Base-by-base conservation (phyloP, 1,139 yeast genomes). In the Pichia sp. region DNA sequence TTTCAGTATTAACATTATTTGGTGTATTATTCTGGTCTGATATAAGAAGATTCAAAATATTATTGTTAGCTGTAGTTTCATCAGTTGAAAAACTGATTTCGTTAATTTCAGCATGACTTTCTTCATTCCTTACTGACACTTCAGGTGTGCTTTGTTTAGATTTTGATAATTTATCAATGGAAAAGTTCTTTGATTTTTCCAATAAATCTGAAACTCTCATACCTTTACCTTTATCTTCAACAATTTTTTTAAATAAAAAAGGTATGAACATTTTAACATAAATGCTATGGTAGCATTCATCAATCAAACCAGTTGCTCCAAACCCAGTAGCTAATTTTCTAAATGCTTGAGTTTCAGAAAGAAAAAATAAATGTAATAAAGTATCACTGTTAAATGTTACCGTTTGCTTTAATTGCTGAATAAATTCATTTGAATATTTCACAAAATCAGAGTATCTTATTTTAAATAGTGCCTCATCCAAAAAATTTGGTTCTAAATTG, bases 311-410 rank as follows among this genome's bases (percentile, higher is more conserved):
- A 0, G 95, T 84, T 0, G 95, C 82, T 0, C 90, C 92, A 60
- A 81, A 82, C 0, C 95, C 95, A 57, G 81, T 85, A 49, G 87
- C 87, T 59, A 82, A 69, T 48, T 84, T 76, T 51, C 87, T 74
- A 58, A 85, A 70, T 44, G 83, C 92, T 16, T 74, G 72, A 2
- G 80, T 66, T 31, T 80, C 80, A 51, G 67, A 68, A 25, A 85
- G 60, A 36, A 76, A 64, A 43, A 73, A 69, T 6, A 78, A 54
- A 28, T 63, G 56, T 0, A 68, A 59, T 41, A 66, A 62, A 10
- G 69, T 67, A 4, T 59, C 55, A 22, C 63, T 63, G 35, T 70
- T 52, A 4, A 56, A 50, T 2, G 62, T 63, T 5, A 42, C 49
- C 16, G 23, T 24, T 3, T 32, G 9, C 25, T 56, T 54, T 40